A percentile compares a stretch with the other conserved stretches of the same genome.
Conservation (phyloP, 2,329 filamentous ascomycete genomes). For the Pseudogymnoascus sp. region DNA sequence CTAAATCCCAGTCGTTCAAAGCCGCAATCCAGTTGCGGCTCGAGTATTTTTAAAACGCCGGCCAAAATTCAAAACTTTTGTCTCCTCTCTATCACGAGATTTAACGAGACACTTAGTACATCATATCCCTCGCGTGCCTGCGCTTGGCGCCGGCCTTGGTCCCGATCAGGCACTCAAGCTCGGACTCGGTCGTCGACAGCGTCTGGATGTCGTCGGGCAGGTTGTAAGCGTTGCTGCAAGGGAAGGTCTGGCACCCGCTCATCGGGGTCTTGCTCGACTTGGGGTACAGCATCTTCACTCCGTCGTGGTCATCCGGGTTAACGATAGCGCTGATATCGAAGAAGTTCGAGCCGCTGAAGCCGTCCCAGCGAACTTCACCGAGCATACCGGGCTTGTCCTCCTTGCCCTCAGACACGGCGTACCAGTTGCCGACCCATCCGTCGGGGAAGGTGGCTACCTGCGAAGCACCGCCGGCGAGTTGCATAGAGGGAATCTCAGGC, state of each 20-base stretch:
- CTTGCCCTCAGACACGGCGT: slow-evolving; percentile 40
- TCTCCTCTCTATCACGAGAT: slow-evolving; percentile 1
- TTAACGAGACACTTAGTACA: neutral
- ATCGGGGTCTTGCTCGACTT: slow-evolving; percentile 30
- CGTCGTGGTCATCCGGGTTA: slow-evolving; percentile 40
- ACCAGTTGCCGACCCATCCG: slow-evolving; percentile 37
- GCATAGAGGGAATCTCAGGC: slow-evolving; percentile 17
- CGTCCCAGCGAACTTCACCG: slow-evolving; percentile 45
- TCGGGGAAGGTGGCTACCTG: slow-evolving; percentile 33
- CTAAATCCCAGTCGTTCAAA: neutral
- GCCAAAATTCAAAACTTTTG: slow-evolving; percentile 7
- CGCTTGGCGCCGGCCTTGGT: slow-evolving; percentile 16
- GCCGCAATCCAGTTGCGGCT: slow-evolving; percentile 1
- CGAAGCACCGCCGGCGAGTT: slow-evolving; percentile 25
- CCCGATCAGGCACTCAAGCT: slow-evolving; percentile 39
- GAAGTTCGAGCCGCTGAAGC: slow-evolving; percentile 43
- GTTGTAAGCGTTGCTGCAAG: slow-evolving; percentile 49
- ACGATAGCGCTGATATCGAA: slow-evolving; percentile 55
- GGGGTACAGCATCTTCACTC: slow-evolving; percentile 50
- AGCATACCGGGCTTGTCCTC: slow-evolving; percentile 41
- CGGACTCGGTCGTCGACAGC: slow-evolving; percentile 40
- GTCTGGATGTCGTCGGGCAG: slow-evolving; percentile 48
- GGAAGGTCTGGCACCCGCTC: slow-evolving; percentile 46
- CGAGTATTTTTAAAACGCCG: neutral
- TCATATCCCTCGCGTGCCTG: slow-evolving; percentile 13